Base-by-base conservation (phyloP, 2,329 filamentous ascomycete species). In the Beauveria medogensis region DNA sequence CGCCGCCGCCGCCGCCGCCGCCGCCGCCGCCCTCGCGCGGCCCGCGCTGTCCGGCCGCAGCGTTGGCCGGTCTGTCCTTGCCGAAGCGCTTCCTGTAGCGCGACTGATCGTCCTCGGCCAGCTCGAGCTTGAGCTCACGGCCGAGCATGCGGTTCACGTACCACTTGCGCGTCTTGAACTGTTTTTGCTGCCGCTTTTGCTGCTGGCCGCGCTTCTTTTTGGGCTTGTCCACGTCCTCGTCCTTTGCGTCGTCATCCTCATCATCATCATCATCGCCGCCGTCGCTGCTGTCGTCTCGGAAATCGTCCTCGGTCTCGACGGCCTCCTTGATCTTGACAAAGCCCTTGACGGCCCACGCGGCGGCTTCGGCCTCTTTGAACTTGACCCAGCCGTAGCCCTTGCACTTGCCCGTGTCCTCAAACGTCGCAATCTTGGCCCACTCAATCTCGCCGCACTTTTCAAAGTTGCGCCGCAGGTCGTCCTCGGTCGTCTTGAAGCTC, bases 311-410 rank as follows among this genome's bases (percentile, higher is more conserved):
- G 7, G 82, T 86, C 66, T 86, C 80, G 44, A 88, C 74, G 59
- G 84, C 80, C 71, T 88, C 83, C 70, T 82, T 83, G 69, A 92
- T 81, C 75, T 86, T 85, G 63, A 91, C 82, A 68, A 89, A 97
- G 1, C 93, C 93, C 71, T 86, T 87, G 65, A 96, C 91, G 0
- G 76, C 76, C 72, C 74, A 75, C 55, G 87, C 84, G 0, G 91
- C 91, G 0, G 88, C 83, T 61, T 90, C 86, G 12, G 92, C 71
- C 55, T 92, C 86, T 70, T 88, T 87, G 74, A 97, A 99, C 64
- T 90, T 90, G 63, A 99, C 86, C 92, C 94, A 99, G 6, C 88
- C 94, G 75, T 89, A 99, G 20, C 94, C 95, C 77, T 97, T 97
- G 79, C 94, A 99, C 77, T 97, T 99, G 48, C 94, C 94, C 22